These are phyloP conservation scores for Solanum chiquidenum DNA, from an alignment of 257 asterid species.

Conservation along the genomic window DNA sequence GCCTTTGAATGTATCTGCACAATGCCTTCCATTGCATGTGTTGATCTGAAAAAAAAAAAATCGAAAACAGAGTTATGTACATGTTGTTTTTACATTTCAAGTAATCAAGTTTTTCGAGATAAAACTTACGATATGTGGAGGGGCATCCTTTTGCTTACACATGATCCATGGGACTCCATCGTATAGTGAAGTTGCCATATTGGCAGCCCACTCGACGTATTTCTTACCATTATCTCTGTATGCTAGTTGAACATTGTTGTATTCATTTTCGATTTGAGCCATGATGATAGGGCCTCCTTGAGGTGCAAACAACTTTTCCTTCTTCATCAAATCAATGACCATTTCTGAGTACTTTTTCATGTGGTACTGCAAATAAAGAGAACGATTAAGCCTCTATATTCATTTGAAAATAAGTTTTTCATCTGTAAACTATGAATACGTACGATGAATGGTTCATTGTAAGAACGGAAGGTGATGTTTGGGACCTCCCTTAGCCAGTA, in stretches of 20 bases:
- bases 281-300: constrained; percentile 83
- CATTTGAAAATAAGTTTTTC: background rate
- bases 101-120: background rate
- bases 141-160: constrained; percentile 81
- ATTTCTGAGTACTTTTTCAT: constrained; percentile 52
- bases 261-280: constrained; percentile 86
- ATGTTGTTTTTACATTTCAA: background rate
- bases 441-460: constrained; percentile 62
- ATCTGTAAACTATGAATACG: background rate
- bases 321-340: constrained; percentile 40
- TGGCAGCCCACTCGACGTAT: constrained; percentile 67
- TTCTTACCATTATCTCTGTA: constrained; percentile 43
- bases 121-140: constrained; percentile 32
- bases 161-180: constrained; percentile 62
- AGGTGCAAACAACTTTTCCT: constrained; percentile 61
- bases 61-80: background rate
- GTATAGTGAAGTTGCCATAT: constrained; percentile 40
- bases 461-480: constrained; percentile 47
- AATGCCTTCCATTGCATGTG: constrained; percentile 93
- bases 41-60: constrained; percentile 35
- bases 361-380: constrained; percentile 29
- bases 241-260: constrained; percentile 51
- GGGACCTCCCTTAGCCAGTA: constrained; percentile 64
- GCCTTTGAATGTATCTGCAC: constrained; percentile 81
- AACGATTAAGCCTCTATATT: background rate